Evolutionary conservation across 495 filamentous ascomycete species (phyloP), one percentile per base, ranked within the genome.

Genomic region (Penicillium chermesinum): DNA sequence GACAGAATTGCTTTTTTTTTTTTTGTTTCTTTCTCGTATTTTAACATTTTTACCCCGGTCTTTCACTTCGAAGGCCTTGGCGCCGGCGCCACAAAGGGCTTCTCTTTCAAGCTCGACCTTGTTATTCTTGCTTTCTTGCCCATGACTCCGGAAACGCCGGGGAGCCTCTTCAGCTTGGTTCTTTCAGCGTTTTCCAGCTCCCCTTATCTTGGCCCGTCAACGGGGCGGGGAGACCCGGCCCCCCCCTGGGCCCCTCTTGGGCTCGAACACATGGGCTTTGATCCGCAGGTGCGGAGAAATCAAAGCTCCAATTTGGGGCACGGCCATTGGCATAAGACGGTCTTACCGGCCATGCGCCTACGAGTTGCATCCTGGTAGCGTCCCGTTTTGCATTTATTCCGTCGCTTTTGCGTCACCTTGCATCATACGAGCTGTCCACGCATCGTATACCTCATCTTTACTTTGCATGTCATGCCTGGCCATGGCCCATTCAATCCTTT

Each of bases 241-340:
- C n/a, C n/a, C n/a, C n/a, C n/a, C n/a, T n/a, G n/a, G n/a, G n/a
- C n/a, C n/a, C n/a, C n/a, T n/a, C 38, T 39, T 16, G 48, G 47
- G 52, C 33, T 1, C 25, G 34, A 27, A 34, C 19, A 47, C 37
- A 44, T 49, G 45, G 37, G 17, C 45, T 44, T 38, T 57, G 53
- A 58, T 40, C 51, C 51, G 49, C 46, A 55, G 49, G 54, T 60
- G 54, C 52, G 59, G 59, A 60, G 59, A 49, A 53, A 19, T 30
- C 25, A 5, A 25, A 38, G 22, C 41, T 12, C 34, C 38, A 27
- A 30, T 35, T 41, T 22, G 30, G 20, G 21, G 50, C 10, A 18
- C 49, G 49, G 37, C 36, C 45, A 51, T 57, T 57, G 54, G 53
- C n/a, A 46, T 36, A 38, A 5, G n/a, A n/a, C 8, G 27, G 42